Evolutionary conservation across 495 filamentous ascomycete genomes (phyloP).

Genomic region (Aspergillus carlsbadensis): DNA sequence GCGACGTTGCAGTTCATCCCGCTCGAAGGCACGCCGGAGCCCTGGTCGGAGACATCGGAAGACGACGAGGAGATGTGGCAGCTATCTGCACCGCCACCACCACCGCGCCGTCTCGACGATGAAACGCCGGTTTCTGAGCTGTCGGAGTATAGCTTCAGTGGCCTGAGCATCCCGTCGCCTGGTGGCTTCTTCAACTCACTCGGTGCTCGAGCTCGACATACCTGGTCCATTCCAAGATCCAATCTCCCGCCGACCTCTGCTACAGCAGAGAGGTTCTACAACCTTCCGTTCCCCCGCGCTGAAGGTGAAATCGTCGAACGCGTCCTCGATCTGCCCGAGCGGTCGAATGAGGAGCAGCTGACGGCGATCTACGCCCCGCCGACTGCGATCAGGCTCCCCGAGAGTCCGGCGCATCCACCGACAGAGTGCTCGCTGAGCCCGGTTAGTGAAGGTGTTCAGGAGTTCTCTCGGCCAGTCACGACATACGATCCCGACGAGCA

Average conservation of each 20-base stretch:
- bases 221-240: constrained; percentile 60
- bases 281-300: constrained; percentile 63
- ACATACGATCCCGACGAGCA: constrained; percentile 57
- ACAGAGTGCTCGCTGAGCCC: constrained; percentile 29
- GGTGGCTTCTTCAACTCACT: constrained; percentile 89
- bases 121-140: constrained; percentile 46
- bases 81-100: constrained; percentile 29
- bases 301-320: constrained; percentile 61
- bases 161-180: constrained; percentile 82
- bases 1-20: constrained; percentile 76
- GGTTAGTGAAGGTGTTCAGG: constrained; percentile 32
- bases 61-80: constrained; percentile 51
- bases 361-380: constrained; percentile 53
- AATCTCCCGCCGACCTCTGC: constrained; percentile 68
- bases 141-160: constrained; percentile 59
- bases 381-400: constrained; percentile 54
- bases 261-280: constrained; percentile 82
- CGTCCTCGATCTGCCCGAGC: constrained; percentile 59
- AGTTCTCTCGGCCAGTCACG: constrained; percentile 30
- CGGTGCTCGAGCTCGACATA: constrained; percentile 66
- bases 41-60: constrained; percentile 46
- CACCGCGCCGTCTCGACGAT: constrained; percentile 42
- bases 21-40: constrained; percentile 47
- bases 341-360: constrained; percentile 43
- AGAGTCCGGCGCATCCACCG: constrained; percentile 23